Base-by-base conservation (phyloP, 2,329 filamentous ascomycete genomes). In the Iodosphaeria phyllophila region DNA sequence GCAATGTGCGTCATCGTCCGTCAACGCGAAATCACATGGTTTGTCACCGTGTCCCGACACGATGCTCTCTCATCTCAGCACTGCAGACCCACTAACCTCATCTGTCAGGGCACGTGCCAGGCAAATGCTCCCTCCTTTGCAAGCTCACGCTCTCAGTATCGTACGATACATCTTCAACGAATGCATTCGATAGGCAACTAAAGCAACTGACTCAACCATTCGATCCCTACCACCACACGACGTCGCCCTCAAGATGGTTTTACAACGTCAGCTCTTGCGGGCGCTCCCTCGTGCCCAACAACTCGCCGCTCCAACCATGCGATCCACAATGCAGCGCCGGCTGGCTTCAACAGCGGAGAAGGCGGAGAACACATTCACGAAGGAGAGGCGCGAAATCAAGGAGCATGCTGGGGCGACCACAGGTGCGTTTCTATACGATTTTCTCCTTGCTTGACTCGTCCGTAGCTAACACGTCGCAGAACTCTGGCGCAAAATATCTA, bases 311-410 rank as follows among this genome's bases (percentile, higher is more conserved):
- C 52, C 60, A 34, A 54, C 59, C 41, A 48, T 58, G 43, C 68
- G 67, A 46, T 54, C 55, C 26, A 50, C 57, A 34, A 39, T 66
- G 40, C 75, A 79, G 61, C 72, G 77, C 52, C 74, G 74, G 42
- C 64, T 80, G 43, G 74, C 72, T 41, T 60, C 78, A 42, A 70
- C 74, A 51, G n/a, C n/a, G n/a, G n/a, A n/a, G n/a, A n/a, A n/a
- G n/a, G n/a, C n/a, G n/a, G 78, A 92, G 60, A 95, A 92, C 58
- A 71, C 73, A 46, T 98, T 95, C 67, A 74, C 91, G 63, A 74
- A 76, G 45, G 89, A 98, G 67, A 73, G 89, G 50, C 63, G 72
- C 50, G 78, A 77, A 44, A 78, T 92, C 48, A 84, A 91, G 65
- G 72, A 82, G 42, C 89, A 98, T 54, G 89, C 89, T 45, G 70